A percentile compares a stretch with the other conserved stretches of the same genome.
Conservation (phyloP, 2,329 filamentous ascomycete species). For the Fusarium musae region DNA sequence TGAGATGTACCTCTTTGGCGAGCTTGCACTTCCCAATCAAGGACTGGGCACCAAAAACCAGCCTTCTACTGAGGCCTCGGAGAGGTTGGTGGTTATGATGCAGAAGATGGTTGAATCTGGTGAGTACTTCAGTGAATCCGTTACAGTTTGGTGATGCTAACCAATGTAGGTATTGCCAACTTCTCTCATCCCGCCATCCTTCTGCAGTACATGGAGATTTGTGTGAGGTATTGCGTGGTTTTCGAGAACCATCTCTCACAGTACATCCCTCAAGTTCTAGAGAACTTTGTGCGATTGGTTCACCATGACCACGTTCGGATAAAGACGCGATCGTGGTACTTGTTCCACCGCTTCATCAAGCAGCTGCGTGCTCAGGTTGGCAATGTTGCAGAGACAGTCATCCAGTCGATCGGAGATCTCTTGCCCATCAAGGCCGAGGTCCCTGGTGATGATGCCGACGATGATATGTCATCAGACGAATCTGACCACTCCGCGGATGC, state of each 20-base stretch:
- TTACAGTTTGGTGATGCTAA: conserved; percentile 19
- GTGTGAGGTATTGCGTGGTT: conserved; percentile 91
- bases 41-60: conserved; percentile 88
- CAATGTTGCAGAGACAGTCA: conserved; percentile 89
- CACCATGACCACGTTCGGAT: conserved; percentile 90
- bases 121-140: conserved; percentile 57
- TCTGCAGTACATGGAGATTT: conserved; percentile 98
- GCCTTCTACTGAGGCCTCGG: conserved; percentile 80
- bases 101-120: conserved; percentile 92
- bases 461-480: conserved; percentile 96
- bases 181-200: conserved; percentile 93
- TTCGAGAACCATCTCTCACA: conserved; percentile 82
- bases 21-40: conserved; percentile 88
- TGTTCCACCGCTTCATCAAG: conserved; percentile 93
- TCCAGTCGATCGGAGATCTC: conserved; percentile 88
- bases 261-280: conserved; percentile 86
- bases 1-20: conserved; percentile 96
- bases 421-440: conserved; percentile 92
- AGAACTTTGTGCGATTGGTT: conserved; percentile 90
- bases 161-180: conserved; percentile 75
- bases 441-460: conserved; percentile 78
- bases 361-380: conserved; percentile 85
- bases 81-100: conserved; percentile 92
- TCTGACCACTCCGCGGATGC: conserved; percentile 91
- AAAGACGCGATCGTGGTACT: conserved; percentile 93